A percentile compares a stretch with the other conserved stretches of the same genome.
Evolutionary conservation across 2,329 filamentous ascomycete genomes (phyloP).

Genomic region (Cladosporium colombiae): DNA sequence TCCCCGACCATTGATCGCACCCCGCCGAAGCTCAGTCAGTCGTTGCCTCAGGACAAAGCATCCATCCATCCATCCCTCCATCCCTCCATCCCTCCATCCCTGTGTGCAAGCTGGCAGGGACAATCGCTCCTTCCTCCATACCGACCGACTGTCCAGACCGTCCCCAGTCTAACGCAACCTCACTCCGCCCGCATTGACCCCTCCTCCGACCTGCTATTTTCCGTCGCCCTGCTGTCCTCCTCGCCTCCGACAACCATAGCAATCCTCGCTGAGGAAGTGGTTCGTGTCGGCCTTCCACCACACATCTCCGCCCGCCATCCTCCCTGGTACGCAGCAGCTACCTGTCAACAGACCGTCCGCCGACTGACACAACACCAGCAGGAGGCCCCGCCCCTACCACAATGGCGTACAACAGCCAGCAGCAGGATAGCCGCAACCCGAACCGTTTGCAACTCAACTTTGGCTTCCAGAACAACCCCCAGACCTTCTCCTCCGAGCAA

Average conservation of each 20-base stretch:
- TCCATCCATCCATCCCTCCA: background rate
- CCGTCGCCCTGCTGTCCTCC: background rate
- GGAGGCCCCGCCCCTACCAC: slow-evolving; percentile 3
- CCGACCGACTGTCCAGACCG: background rate
- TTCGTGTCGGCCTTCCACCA: background rate
- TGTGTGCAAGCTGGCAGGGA: background rate
- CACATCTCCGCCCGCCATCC: background rate
- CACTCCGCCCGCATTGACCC: slow-evolving; percentile 1
- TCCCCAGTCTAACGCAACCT: slow-evolving; percentile 1
- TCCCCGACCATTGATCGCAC: background rate
- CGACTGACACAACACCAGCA: slow-evolving; percentile 5
- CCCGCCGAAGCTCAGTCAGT: background rate
- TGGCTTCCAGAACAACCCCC: slow-evolving; percentile 45
- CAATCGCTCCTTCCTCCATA: slow-evolving; percentile 1
- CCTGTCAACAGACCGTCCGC: background rate
- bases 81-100: background rate
- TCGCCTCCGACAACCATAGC: background rate
- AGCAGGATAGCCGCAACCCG: slow-evolving; percentile 35
- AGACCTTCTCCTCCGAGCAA: slow-evolving; percentile 46
- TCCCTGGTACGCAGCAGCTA: slow-evolving; percentile 11
- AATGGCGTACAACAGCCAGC: slow-evolving; percentile 26
- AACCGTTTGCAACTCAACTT: slow-evolving; percentile 56
- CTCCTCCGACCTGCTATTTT: background rate
- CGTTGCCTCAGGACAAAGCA: slow-evolving; percentile 8
- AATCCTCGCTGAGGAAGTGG: background rate